A percentile compares a stretch with the other conserved stretches of the same genome.
phyloP scores from a whole-genome alignment of 2,329 filamentous ascomycete genomes.

The Fusarium verticillioides region DNA sequence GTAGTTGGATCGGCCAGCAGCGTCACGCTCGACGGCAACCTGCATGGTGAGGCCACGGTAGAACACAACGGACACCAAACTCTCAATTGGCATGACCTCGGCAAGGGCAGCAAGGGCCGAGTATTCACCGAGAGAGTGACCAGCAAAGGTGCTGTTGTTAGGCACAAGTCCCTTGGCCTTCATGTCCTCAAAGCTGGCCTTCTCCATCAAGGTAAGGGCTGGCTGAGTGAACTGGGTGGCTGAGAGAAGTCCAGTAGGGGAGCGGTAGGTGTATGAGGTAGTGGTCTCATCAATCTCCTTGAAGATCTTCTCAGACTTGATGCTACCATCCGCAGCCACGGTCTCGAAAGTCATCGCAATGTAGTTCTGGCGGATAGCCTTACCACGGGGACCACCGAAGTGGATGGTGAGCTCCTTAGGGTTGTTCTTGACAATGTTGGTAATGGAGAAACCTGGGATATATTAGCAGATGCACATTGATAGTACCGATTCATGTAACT shows the following conservation, averaged over 20 bases:
- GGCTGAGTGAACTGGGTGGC: conserved; percentile 99
- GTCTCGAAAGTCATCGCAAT: conserved; percentile 99
- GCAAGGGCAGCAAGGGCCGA: conserved; percentile 95
- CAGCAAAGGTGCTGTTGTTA: conserved; percentile 95
- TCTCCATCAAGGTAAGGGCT: conserved; percentile 98
- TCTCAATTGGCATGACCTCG: conserved; percentile 99
- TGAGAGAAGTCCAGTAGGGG: conserved; percentile 91
- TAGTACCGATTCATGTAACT: conserved; percentile 44
- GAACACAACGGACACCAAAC: conserved; percentile 97
- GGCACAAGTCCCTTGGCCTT: conserved; percentile 95
- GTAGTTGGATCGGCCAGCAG: conserved; percentile 93
- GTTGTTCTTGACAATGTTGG: conserved; percentile 99
- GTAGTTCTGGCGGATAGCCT: conserved; percentile 98
- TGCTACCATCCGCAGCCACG: conserved; percentile 88
- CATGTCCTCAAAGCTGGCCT: conserved; percentile 99
- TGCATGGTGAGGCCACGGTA: conserved; percentile 99
- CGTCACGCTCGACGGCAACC: conserved; percentile 97
- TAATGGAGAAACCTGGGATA: conserved; percentile 84
- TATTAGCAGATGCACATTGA: conserved; percentile 18
- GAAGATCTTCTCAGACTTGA: conserved; percentile 99
- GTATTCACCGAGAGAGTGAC: conserved; percentile 98
- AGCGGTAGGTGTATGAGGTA: conserved; percentile 95
- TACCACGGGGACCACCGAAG: conserved; percentile 96
- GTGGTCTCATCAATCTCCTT: conserved; percentile 96
- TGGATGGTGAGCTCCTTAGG: conserved; percentile 98